Percentiles rank a stretch among this genome's conserved stretches.
These are phyloP conservation scores for Phyllosticta paracitricarpa DNA, from an alignment of 2,329 filamentous ascomycete genomes.

Conservation along the genomic window DNA sequence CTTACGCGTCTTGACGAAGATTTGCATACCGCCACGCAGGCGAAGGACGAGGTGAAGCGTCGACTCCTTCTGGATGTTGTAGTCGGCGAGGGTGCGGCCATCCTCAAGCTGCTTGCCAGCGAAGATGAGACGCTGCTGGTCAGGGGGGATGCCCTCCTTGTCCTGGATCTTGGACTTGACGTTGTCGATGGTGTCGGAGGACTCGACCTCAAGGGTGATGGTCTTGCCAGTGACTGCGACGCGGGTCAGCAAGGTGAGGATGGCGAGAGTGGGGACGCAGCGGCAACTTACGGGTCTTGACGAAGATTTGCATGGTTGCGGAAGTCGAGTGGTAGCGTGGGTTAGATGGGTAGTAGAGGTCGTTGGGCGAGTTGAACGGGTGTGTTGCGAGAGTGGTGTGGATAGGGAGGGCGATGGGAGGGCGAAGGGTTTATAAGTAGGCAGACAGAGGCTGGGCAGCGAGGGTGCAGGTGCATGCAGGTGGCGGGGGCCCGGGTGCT, in stretches of 20 bases:
- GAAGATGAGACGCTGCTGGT: slow-evolving; percentile 95
- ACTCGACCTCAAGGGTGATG: slow-evolving; percentile 58
- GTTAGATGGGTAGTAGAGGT: slow-evolving; percentile 2
- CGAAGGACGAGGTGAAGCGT: slow-evolving; percentile 68
- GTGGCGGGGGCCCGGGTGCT: slow-evolving; percentile 25
- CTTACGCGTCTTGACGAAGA: slow-evolving; percentile 52
- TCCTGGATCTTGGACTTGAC: slow-evolving; percentile 97
- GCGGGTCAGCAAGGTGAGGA: slow-evolving; percentile 23
- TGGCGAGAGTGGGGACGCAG: slow-evolving; percentile 20
- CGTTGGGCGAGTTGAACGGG: slow-evolving; percentile 10
- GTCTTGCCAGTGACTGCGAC: slow-evolving; percentile 54
- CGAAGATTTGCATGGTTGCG: slow-evolving; percentile 90
- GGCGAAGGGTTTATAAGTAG: slow-evolving; percentile 11
- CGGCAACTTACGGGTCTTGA: slow-evolving; percentile 74
- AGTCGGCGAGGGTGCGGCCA: slow-evolving; percentile 80
- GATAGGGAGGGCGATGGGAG: slow-evolving; percentile 5
- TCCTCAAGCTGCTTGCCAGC: slow-evolving; percentile 96
- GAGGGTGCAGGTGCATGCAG: slow-evolving; percentile 11
- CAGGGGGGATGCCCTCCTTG: slow-evolving; percentile 93
- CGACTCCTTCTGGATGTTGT: slow-evolving; percentile 85
- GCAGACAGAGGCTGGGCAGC: slow-evolving; percentile 17
- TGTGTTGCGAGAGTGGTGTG: slow-evolving; percentile 9
- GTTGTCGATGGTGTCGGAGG: slow-evolving; percentile 85
- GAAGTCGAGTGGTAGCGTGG: background rate
- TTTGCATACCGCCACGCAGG: slow-evolving; percentile 54